phyloP scores from a whole-genome alignment of 371 early-diverging fungal genomes.

The Zopfochytrium polystomum region DNA sequence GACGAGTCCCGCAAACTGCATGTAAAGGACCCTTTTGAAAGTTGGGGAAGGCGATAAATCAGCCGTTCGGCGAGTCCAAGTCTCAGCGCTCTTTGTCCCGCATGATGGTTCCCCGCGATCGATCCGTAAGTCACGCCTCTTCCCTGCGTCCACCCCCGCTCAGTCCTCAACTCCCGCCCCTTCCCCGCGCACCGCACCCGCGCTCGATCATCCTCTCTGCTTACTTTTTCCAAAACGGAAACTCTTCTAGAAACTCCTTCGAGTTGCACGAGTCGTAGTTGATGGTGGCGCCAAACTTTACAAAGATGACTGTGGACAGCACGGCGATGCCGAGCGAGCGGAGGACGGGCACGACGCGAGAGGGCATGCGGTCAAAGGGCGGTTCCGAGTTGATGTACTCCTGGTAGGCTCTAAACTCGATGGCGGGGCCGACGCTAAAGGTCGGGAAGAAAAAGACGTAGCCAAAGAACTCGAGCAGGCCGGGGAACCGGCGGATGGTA shows the following conservation, averaged over 20 bases:
- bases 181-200: too few relatives aligned
- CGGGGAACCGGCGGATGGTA: constrained; percentile 62
- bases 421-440: constrained; percentile 82
- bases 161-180: too few relatives aligned
- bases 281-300: constrained; percentile 16
- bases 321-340: constrained; percentile 22
- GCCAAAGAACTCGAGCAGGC: constrained; percentile 73
- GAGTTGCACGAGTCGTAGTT: constrained; percentile 18
- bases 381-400: constrained; percentile 52
- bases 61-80: too few relatives aligned
- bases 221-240: constrained; percentile 17
- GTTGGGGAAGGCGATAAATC: background rate
- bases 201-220: background rate
- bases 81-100: too few relatives aligned
- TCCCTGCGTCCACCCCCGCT: constrained; percentile 7
- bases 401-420: constrained; percentile 67
- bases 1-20: constrained; percentile 62
- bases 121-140: constrained; percentile 2
- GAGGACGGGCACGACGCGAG: constrained; percentile 24
- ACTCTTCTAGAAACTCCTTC: constrained; percentile 18
- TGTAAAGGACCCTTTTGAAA: constrained; percentile 48
- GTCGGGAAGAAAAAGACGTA: constrained; percentile 86
- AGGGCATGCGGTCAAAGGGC: constrained; percentile 27
- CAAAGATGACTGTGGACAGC: constrained; percentile 18
- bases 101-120: too few relatives aligned